Percentiles rank a stretch among this genome's conserved stretches.
Evolutionary conservation across 2,329 filamentous ascomycete genomes (phyloP).

Genomic region (Ilyonectria destructans): DNA sequence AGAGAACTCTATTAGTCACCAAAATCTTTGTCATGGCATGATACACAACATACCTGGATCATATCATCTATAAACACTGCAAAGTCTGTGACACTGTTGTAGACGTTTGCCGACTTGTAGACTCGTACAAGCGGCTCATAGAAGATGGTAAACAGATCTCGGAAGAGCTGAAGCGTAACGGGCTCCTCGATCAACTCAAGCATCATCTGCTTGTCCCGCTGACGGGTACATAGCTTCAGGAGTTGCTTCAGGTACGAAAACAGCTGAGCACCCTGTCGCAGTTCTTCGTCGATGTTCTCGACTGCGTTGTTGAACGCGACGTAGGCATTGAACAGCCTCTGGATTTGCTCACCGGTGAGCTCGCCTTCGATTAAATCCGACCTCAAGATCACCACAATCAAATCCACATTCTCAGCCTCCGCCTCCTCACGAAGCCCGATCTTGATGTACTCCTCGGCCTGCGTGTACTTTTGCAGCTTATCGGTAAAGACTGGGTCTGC

Average conservation of each 20-base stretch:
- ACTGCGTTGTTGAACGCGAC: constrained; percentile 97
- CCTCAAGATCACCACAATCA: constrained; percentile 88
- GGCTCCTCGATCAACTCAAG: constrained; percentile 94
- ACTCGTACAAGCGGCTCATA: constrained; percentile 97
- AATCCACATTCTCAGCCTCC: constrained; percentile 80
- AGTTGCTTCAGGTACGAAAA: constrained; percentile 97
- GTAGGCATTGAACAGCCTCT: constrained; percentile 92
- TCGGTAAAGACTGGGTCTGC: constrained; percentile 84
- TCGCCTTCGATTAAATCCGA: constrained; percentile 83
- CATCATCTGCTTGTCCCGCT: constrained; percentile 98
- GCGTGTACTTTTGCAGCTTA: constrained; percentile 86
- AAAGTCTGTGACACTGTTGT: constrained; percentile 97
- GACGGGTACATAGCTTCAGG: constrained; percentile 90
- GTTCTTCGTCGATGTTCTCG: constrained; percentile 89
- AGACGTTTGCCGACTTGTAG: constrained; percentile 99
- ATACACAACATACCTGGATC: constrained; percentile 75
- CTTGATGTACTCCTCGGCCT: constrained; percentile 84
- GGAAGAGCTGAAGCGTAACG: constrained; percentile 95
- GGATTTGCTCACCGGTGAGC: constrained; percentile 82
- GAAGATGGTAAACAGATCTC: constrained; percentile 98
- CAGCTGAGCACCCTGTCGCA: constrained; percentile 90
- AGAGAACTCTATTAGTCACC: constrained; percentile 32
- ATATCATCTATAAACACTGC: constrained; percentile 93
- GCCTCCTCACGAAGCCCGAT: constrained; percentile 82
- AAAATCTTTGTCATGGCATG: background rate